Evolutionary conservation across 495 filamentous ascomycete species (phyloP), one percentile per base, ranked within the genome.

Genomic region (Parachaetomium inaequale): DNA sequence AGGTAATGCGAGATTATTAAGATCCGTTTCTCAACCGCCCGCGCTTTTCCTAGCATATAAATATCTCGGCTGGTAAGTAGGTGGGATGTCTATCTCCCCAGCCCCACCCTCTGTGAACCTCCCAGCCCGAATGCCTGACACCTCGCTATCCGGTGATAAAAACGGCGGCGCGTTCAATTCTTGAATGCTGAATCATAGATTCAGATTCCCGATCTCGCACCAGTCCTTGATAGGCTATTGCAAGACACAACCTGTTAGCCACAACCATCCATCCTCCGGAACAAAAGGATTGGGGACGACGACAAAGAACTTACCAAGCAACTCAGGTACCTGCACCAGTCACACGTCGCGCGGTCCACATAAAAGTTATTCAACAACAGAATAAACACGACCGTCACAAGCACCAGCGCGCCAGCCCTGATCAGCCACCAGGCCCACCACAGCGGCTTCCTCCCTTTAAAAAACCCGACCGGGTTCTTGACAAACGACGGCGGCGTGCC

Each of bases 351-450:
- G 58, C 82, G 81, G 66, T 87, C 85, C 60, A 82, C 85, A 75
- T 97, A 98, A 72, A 98, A 98, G 75, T 96, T 90, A 57, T 90
- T 84, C 45, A 97, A 75, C 47, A 98, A 76, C 42, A 96, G 71
- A 66, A 96, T 91, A 67, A 97, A 94, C 5, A 86, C 87, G 54
- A 96, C 79, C 5, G 94, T 72, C 3, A 92, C 87, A 15, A 84
- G 84, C 8, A 95, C 83, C 57, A 98, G 75, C n/a, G 88, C 88
- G 7, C 82, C 91, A 10, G 84, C 89, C 11, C 94, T 81, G 15
- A 96, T 82, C 25, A 97, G 74, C 94, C 94, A 98, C 93, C 95
- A 98, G 11, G 77, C 88, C 94, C 94, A 98, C 94, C 94, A 98
- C 1, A 95, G 76, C 26, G 90, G 88, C 72, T 93, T 96, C 6